phyloP scores from a whole-genome alignment of 2,329 filamentous ascomycete species.

The Chrysoporthe austroafricana region DNA sequence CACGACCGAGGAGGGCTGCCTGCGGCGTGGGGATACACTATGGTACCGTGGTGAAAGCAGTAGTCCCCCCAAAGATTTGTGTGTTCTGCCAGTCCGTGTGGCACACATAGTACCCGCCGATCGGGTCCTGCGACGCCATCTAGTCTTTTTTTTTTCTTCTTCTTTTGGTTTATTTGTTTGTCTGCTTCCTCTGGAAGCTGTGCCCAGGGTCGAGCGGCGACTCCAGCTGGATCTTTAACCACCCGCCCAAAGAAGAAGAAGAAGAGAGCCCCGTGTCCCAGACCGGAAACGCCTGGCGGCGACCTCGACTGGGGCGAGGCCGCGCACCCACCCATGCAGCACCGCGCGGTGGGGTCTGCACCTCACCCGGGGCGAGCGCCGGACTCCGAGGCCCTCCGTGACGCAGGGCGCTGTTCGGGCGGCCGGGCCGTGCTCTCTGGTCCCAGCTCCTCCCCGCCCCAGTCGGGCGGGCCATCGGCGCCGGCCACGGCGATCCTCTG shows the following conservation, averaged over 20 bases:
- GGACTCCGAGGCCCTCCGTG: constrained; percentile 1
- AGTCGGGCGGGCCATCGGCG: not conserved
- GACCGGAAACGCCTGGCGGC: not conserved
- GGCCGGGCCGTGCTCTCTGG: not conserved
- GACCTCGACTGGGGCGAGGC: constrained; percentile 9
- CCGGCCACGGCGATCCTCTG: constrained; percentile 36
- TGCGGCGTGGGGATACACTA: not conserved
- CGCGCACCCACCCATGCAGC: not conserved
- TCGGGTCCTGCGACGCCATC: not conserved
- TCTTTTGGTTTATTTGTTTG: not conserved
- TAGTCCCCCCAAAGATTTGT: not conserved
- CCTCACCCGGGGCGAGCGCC: constrained; percentile 1
- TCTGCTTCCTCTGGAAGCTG: not conserved
- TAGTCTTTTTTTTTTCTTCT: not conserved
- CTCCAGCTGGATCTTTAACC: not conserved
- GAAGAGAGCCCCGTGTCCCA: not conserved
- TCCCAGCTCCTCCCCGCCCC: not conserved
- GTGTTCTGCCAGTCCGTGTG: not conserved
- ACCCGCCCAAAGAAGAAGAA: not conserved
- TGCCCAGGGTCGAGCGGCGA: not conserved
- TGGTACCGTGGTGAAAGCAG: not conserved
- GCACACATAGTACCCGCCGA: not conserved
- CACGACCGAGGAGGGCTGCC: too few species aligned
- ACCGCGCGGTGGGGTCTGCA: not conserved
- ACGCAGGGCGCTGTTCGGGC: not conserved